Evolutionary conservation across 495 filamentous ascomycete genomes (phyloP), one percentile per base, ranked within the genome.

Genomic region (Penicillium goetzii): DNA sequence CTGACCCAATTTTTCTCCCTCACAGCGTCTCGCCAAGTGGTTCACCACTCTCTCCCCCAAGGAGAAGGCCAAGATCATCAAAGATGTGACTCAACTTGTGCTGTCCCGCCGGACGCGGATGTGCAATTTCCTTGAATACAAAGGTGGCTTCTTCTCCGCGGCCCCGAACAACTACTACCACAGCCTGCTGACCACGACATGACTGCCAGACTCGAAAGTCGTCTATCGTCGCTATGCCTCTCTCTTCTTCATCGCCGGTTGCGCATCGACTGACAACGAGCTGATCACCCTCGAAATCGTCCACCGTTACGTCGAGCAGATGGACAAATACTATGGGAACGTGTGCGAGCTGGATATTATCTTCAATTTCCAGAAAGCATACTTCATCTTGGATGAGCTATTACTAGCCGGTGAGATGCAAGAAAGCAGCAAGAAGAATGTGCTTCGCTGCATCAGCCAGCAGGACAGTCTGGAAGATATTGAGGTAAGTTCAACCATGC

Each of bases 301-400:
- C 53, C 95, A 99, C 79, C 92, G 95, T 68, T 98, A 97, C 76
- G 95, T 98, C 54, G 95, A 99, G 77, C 95, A 98, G 80, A 99
- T 98, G 95, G 95, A 99, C 84, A 99, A 98, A 76, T 99, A 98
- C 83, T 99, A 99, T 74, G 95, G 95, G 76, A 99, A 99, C 78
- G 95, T 99, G 61, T 99, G 95, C 86, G 96, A 99, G 82, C 83
- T 99, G 67, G 95, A 99, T 71, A 95, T 99, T 73, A 97, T 98
- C 71, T 99, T 99, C 85, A 98, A 98, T 77, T 98, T 98, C 76
- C 95, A 97, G 74, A 98, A 98, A 81, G 95, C 96, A 58, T 99
- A 99, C 77, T 97, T 96, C 77, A 98, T 99, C 69, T 84, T 99
- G 25, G 95, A 99, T 71, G 95, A 99, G 82, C 84, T 99, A 53